Evolutionary conservation across 179 eudicot species (phyloP), one percentile per base, ranked within the genome.

Genomic region (Patellifolia procumbens): DNA sequence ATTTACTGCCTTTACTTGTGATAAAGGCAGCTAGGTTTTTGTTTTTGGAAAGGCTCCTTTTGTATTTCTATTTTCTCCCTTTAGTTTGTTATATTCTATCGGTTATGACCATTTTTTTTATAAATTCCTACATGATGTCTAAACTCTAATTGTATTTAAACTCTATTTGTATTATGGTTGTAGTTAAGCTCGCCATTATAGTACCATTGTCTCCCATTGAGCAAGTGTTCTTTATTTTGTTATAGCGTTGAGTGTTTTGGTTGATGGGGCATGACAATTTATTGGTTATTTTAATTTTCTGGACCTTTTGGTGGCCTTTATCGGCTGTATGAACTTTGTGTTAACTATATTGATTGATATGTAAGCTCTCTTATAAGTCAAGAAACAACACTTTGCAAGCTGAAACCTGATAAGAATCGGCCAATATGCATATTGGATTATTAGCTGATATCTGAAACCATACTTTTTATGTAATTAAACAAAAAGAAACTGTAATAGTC

Each of bases 101-200:
- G 58, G 61, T 35, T 16, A 59, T 48, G 37, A 53, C 67, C 32
- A 66, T 19, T 51, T 74, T 51, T n/a, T n/a, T 48, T 71, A 26
- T 55, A 51, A 24, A 22, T 7, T n/a, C n/a, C n/a, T n/a, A n/a
- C n/a, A n/a, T n/a, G n/a, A n/a, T n/a, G n/a, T n/a, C n/a, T n/a
- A n/a, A n/a, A n/a, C n/a, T n/a, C n/a, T n/a, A n/a, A n/a, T n/a
- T n/a, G n/a, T n/a, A n/a, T n/a, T n/a, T n/a, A n/a, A n/a, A n/a
- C n/a, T n/a, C n/a, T n/a, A n/a, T n/a, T 5, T 35, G 26, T 37
- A 35, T 35, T 16, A 35, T 35, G 13, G 45, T 35, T 19, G 28
- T 19, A 13, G 45, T 20, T 64, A 28, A 5, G 7, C 45, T 7
- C 19, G 19, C 46, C 68, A 34, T 64, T 64, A 5, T 20, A 22